phyloP scores from a whole-genome alignment of 352 stramenopile species.

The Pythium coloratum region DNA sequence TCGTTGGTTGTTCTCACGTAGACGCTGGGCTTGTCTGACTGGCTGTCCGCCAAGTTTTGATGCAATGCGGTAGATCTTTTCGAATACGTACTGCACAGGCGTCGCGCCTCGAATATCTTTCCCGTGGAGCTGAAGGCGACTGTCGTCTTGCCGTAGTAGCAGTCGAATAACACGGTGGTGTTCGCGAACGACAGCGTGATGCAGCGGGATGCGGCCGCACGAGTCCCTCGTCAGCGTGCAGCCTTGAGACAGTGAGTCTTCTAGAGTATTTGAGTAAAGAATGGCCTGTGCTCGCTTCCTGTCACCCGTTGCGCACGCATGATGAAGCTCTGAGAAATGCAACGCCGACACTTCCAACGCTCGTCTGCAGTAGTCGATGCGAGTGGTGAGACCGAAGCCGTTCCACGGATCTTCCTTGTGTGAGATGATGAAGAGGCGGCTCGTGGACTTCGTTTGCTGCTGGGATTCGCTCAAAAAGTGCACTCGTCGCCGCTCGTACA shows the following conservation, averaged over 20 bases:
- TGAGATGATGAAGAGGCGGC: constrained; percentile 15
- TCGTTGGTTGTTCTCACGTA: constrained; percentile 27
- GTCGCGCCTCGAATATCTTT: constrained; percentile 42
- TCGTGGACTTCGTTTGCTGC: constrained; percentile 3
- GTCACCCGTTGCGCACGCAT: constrained; percentile 33
- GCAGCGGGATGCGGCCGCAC: constrained; percentile 45
- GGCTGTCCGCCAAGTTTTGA: constrained; percentile 3
- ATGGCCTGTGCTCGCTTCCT: constrained; percentile 6
- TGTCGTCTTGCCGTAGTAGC: constrained; percentile 41
- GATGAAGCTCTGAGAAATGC: constrained; percentile 40
- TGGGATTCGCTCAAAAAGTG: constrained; percentile 3
- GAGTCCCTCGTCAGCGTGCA: constrained; percentile 38
- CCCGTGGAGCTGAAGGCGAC: constrained; percentile 37
- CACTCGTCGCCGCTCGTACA: constrained; percentile 1
- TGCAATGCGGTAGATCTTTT: constrained; percentile 40
- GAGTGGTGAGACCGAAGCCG: constrained; percentile 32
- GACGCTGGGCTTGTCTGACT: background rate
- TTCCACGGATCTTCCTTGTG: constrained; percentile 34
- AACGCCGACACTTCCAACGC: constrained; percentile 37
- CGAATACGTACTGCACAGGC: constrained; percentile 46
- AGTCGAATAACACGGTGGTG: constrained; percentile 32
- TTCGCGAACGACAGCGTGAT: constrained; percentile 52
- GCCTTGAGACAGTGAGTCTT: too few species aligned
- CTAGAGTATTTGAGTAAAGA: constrained; percentile 14
- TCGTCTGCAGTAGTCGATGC: constrained; percentile 23